phyloP scores from a whole-genome alignment of 345 rosid genomes.

The Citrus australasica region DNA sequence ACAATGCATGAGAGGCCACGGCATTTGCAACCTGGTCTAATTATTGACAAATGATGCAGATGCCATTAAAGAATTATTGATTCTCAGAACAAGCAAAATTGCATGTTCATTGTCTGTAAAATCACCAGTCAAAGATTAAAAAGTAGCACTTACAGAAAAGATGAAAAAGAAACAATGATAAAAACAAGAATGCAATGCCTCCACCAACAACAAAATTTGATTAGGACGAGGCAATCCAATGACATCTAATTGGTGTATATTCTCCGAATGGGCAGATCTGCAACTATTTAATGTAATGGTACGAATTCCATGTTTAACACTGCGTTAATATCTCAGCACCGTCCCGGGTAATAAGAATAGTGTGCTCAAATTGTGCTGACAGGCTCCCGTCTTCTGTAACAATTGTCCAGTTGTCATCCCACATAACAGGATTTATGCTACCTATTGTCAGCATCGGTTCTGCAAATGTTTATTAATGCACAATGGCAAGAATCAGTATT shows the following conservation, averaged over 20 bases:
- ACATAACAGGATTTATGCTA: conserved; percentile 67
- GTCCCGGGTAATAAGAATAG: conserved; percentile 69
- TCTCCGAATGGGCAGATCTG: neutral
- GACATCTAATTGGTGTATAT: neutral
- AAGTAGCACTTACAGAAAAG: neutral
- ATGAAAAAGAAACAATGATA: neutral
- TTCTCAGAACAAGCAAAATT: no score
- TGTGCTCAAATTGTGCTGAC: conserved; percentile 94
- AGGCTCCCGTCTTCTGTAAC: conserved; percentile 87
- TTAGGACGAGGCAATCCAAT: neutral
- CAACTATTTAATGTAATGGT: neutral
- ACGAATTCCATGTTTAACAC: conserved; percentile 28
- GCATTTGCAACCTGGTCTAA: neutral
- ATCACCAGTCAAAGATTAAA: neutral
- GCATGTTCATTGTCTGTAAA: neutral
- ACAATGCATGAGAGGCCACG: neutral
- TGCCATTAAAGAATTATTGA: no score
- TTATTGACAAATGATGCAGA: no score
- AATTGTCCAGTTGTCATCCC: conserved; percentile 94
- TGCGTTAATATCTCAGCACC: conserved; percentile 87
- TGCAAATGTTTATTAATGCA: conserved; percentile 21
- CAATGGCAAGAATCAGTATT: neutral
- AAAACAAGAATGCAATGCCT: neutral
- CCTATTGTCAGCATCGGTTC: conserved; percentile 94
- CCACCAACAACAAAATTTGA: neutral